Percentiles rank a stretch among this genome's conserved stretches.
Evolutionary conservation across 352 stramenopile genomes (phyloP).

Genomic region (Pythium aristosporum): DNA sequence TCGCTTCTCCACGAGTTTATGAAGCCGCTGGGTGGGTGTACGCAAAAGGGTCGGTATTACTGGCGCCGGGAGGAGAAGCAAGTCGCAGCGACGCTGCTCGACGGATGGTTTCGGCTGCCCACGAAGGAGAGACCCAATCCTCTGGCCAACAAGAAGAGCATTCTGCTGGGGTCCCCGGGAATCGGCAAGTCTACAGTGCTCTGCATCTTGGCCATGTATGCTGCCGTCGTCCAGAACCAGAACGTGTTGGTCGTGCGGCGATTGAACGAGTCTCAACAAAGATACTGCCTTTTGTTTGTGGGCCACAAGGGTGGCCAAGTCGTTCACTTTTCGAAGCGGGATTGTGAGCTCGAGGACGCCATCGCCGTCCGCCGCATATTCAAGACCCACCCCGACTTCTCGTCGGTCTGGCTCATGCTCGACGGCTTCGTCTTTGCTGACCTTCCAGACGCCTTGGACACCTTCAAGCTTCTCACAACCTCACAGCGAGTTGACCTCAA

Average conservation of each 20-base stretch:
- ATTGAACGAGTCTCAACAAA: slow-evolving; percentile 1
- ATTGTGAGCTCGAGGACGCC: neutral
- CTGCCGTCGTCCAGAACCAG: slow-evolving; percentile 17
- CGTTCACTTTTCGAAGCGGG: slow-evolving; percentile 3
- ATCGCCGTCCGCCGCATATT: neutral
- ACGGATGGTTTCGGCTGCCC: neutral
- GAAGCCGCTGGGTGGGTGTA: slow-evolving; percentile 16
- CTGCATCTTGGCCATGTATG: slow-evolving; percentile 16
- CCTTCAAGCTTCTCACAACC: slow-evolving; percentile 2
- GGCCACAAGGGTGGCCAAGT: slow-evolving; percentile 8
- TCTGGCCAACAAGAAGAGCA: neutral
- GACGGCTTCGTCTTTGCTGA: slow-evolving; percentile 17
- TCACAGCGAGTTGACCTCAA: slow-evolving; percentile 12
- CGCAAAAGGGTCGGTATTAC: slow-evolving; percentile 4
- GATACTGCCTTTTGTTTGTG: slow-evolving; percentile 26
- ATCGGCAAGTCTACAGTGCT: slow-evolving; percentile 23
- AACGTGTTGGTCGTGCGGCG: slow-evolving; percentile 25
- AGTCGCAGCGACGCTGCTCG: slow-evolving; percentile 1
- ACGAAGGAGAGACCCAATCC: neutral
- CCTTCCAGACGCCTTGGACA: too few relatives aligned
- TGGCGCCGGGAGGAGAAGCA: slow-evolving; percentile 22
- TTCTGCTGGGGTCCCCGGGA: slow-evolving; percentile 17
- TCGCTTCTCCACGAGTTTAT: slow-evolving; percentile 14
- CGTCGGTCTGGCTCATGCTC: slow-evolving; percentile 20
- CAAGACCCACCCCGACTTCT: neutral